phyloP scores from a whole-genome alignment of 148 eudicot genomes.

The Rhododendron kiyosumense region DNA sequence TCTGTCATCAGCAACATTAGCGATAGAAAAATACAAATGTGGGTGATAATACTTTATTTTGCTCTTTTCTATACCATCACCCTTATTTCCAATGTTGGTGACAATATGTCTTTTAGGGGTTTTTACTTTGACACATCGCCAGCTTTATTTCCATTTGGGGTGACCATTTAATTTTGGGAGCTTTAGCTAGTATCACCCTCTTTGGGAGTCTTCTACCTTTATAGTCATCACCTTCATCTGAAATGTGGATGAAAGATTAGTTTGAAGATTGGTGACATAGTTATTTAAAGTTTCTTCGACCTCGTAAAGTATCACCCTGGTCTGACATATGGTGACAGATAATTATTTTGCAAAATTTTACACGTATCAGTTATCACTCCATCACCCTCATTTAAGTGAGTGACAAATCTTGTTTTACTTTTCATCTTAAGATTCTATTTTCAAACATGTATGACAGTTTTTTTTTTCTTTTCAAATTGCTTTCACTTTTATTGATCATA shows the following conservation, averaged over 20 bases:
- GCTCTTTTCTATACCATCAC: background rate
- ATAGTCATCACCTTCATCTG: background rate
- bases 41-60: background rate
- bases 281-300: background rate
- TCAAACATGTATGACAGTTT: background rate
- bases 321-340: background rate
- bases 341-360: background rate
- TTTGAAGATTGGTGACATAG: background rate
- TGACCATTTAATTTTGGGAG: background rate
- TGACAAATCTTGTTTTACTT: background rate
- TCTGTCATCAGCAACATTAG: background rate
- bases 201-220: background rate
- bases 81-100: background rate
- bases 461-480: background rate
- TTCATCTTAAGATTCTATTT: background rate
- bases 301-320: background rate
- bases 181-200: background rate
- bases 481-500: background rate
- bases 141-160: background rate
- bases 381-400: background rate
- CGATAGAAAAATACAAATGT: background rate
- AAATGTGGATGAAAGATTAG: background rate
- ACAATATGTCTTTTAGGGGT: background rate
- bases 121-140: background rate
- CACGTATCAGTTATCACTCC: background rate